These are phyloP conservation scores for Fagopyrum esculentum DNA, from an alignment of 148 eudicot species.

Conservation along the genomic window DNA sequence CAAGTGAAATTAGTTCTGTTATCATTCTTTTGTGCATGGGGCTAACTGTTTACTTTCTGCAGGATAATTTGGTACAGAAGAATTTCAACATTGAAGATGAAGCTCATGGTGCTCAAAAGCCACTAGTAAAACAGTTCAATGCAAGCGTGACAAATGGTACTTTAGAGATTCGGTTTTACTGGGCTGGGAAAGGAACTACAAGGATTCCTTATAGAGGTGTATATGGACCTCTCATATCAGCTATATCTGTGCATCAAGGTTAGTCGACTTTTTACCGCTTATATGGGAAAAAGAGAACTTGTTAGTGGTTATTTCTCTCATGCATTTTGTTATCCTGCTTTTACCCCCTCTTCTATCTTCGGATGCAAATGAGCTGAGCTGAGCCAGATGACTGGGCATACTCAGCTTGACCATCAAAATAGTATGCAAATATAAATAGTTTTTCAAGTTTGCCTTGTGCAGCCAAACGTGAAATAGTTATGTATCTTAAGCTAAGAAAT, in stretches of 20 bases:
- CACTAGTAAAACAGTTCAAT: conserved; percentile 28
- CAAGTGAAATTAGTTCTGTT: background rate
- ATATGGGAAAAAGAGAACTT: background rate
- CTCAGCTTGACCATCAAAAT: too few species aligned
- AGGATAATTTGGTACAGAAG: conserved; percentile 48
- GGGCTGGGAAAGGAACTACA: conserved; percentile 77
- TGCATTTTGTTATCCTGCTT: background rate
- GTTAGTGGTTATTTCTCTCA: background rate
- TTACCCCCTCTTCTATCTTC: too few species aligned
- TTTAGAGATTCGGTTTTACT: conserved; percentile 55
- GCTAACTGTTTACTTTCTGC: conserved; percentile 12
- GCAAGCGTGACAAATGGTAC: conserved; percentile 42
- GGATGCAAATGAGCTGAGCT: too few species aligned
- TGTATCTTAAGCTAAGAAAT: background rate
- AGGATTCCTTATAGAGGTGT: conserved; percentile 62
- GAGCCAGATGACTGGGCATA: too few species aligned
- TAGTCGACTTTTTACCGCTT: conserved; percentile 14
- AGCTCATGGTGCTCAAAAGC: conserved; percentile 48
- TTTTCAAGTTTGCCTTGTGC: background rate
- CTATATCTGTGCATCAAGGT: conserved; percentile 60
- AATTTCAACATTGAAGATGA: conserved; percentile 60
- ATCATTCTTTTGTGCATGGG: background rate
- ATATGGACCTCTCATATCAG: conserved; percentile 75
- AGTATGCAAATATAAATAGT: background rate
- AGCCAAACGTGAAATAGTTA: background rate